Conservation (phyloP, 768 basidiomycete species). For the Wakefieldia striispora region DNA sequence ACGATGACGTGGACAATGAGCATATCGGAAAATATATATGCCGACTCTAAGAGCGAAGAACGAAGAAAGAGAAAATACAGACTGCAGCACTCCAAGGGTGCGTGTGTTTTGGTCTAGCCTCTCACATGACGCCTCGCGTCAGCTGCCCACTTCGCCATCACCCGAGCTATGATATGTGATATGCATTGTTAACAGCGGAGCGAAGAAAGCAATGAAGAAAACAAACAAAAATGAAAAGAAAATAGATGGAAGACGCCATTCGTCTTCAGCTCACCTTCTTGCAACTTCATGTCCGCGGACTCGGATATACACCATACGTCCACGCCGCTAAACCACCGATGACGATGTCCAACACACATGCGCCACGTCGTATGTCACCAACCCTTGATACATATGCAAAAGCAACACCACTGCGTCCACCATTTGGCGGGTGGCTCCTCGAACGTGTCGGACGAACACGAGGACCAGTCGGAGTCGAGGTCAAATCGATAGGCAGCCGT, state of each 20-base stretch:
- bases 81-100: too few species aligned
- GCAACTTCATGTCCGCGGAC: constrained; percentile 9
- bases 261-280: background rate
- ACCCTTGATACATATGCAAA: constrained; percentile 23
- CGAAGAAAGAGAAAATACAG: too few species aligned
- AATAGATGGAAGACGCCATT: background rate
- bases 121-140: too few species aligned
- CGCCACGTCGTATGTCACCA: constrained; percentile 12
- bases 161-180: too few species aligned
- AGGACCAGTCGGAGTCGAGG: constrained; percentile 24
- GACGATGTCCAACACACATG: background rate
- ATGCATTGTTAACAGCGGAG: too few species aligned
- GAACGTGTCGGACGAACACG: constrained; percentile 21
- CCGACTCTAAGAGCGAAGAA: too few species aligned
- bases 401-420: constrained; percentile 15
- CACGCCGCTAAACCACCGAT: constrained; percentile 3
- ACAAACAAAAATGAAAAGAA: background rate
- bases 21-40: too few species aligned
- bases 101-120: too few species aligned
- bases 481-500: constrained; percentile 19
- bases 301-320: constrained; percentile 4
- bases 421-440: constrained; percentile 21
- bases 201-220: background rate
- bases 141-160: too few species aligned
- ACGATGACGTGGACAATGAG: too few species aligned